Conservation (phyloP, 2,329 filamentous ascomycete species). For the Fusarium concolor region DNA sequence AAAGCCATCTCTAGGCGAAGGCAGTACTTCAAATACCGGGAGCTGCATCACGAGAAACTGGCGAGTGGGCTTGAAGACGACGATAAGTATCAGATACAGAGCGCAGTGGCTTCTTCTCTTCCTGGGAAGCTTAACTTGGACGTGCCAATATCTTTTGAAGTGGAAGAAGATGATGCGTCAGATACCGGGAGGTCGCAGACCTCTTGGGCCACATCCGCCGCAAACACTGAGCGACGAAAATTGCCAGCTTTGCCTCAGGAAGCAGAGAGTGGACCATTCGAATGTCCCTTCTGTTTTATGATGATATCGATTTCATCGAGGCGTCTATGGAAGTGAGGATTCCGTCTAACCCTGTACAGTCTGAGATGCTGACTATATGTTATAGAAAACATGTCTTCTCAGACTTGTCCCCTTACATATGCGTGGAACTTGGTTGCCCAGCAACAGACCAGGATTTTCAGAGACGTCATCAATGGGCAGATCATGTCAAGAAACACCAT, state of each 20-base stretch:
- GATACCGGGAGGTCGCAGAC: not conserved
- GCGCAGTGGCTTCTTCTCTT: not conserved
- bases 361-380: fast-evolving
- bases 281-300: conserved; percentile 15
- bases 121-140: fast-evolving
- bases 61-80: fast-evolving
- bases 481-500: not conserved
- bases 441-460: not conserved
- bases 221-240: fast-evolving
- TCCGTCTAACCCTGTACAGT: fast-evolving
- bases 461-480: not conserved
- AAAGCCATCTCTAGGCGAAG: not conserved
- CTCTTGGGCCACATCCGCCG: not conserved
- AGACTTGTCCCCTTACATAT: not conserved
- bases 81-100: fast-evolving
- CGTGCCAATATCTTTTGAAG: fast-evolving
- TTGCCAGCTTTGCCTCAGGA: not conserved
- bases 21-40: conserved; percentile 27
- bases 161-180: fast-evolving
- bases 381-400: not conserved
- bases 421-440: not conserved
- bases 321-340: not conserved
- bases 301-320: fast-evolving
- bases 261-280: not conserved
- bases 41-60: not conserved